Percentiles rank a stretch among this genome's conserved stretches.
Evolutionary conservation across 371 early-diverging fungal species (phyloP).

Genomic region (Mucor plumbeus): DNA sequence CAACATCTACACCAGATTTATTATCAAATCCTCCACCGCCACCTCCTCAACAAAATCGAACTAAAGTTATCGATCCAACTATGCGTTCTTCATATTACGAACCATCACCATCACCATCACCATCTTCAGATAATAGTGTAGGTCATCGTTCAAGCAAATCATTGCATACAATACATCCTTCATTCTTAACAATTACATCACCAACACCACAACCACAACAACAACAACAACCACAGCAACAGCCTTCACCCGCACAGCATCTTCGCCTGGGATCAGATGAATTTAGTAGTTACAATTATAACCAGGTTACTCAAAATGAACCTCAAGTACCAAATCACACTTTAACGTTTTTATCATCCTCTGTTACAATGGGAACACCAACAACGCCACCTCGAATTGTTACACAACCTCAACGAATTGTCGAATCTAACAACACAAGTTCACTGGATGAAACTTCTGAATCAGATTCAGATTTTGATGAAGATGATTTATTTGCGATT

Average conservation of each 20-base stretch:
- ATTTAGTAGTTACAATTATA: not conserved
- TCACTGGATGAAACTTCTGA: conserved; percentile 5
- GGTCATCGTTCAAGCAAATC: conserved; percentile 6
- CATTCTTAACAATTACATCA: conserved; percentile 5
- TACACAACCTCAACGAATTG: conserved; percentile 3
- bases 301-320: conserved; percentile 1
- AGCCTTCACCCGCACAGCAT: not conserved
- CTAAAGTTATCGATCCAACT: conserved; percentile 17
- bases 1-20: conserved; percentile 34
- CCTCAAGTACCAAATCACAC: conserved; percentile 29
- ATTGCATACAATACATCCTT: conserved; percentile 10
- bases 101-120: not conserved
- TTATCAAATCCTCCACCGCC: conserved; percentile 7
- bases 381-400: conserved; percentile 12
- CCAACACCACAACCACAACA: not conserved
- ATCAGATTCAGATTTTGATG: conserved; percentile 19
- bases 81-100: conserved; percentile 24
- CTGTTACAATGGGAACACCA: not conserved
- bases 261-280: conserved; percentile 29
- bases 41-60: conserved; percentile 7
- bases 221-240: not conserved
- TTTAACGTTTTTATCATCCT: conserved; percentile 21
- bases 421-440: not conserved
- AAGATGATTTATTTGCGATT: conserved; percentile 29
- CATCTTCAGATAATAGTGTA: not conserved